A percentile compares a stretch with the other conserved stretches of the same genome.
phyloP scores from a whole-genome alignment of 1,139 yeast species.

The Yamadazyma aaseri region DNA sequence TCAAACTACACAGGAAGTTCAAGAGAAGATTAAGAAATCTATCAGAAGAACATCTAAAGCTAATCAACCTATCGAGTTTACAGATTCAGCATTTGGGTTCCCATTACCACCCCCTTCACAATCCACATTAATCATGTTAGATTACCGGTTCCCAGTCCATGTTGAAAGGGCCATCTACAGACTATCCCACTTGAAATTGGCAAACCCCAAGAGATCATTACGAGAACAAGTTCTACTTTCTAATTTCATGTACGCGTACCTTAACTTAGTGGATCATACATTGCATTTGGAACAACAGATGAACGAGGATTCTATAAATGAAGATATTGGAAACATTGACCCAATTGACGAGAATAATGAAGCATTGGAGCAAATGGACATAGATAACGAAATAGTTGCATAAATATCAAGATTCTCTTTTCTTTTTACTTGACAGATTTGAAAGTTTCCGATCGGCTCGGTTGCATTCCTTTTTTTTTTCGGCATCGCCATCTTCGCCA shows the following conservation, averaged over 20 bases:
- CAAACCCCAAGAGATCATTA: slow-evolving; percentile 88
- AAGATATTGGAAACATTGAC: slow-evolving; percentile 9
- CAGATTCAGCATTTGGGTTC: slow-evolving; percentile 83
- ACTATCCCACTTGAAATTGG: slow-evolving; percentile 85
- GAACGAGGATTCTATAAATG: slow-evolving; percentile 17
- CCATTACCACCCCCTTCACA: slow-evolving; percentile 79
- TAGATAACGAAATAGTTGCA: no score
- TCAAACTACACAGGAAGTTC: slow-evolving; percentile 43
- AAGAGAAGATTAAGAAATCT: slow-evolving; percentile 45
- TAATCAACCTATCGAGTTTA: slow-evolving; percentile 74
- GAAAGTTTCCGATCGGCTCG: no score
- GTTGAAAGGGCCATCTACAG: slow-evolving; percentile 95
- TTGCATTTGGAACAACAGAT: slow-evolving; percentile 64
- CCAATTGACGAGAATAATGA: no score
- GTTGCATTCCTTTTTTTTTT: no score
- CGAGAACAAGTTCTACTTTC: slow-evolving; percentile 89
- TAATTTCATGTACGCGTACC: slow-evolving; percentile 95
- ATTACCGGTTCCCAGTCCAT: slow-evolving; percentile 86
- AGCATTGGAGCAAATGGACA: no score
- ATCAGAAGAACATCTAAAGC: slow-evolving; percentile 45
- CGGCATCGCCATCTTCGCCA: no score
- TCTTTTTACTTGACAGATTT: no score
- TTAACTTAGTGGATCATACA: slow-evolving; percentile 90
- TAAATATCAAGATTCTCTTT: no score
- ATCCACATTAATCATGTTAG: slow-evolving; percentile 75